A percentile compares a stretch with the other conserved stretches of the same genome.
Conservation (phyloP, 768 basidiomycete species). For the Agrocybe praecox region DNA sequence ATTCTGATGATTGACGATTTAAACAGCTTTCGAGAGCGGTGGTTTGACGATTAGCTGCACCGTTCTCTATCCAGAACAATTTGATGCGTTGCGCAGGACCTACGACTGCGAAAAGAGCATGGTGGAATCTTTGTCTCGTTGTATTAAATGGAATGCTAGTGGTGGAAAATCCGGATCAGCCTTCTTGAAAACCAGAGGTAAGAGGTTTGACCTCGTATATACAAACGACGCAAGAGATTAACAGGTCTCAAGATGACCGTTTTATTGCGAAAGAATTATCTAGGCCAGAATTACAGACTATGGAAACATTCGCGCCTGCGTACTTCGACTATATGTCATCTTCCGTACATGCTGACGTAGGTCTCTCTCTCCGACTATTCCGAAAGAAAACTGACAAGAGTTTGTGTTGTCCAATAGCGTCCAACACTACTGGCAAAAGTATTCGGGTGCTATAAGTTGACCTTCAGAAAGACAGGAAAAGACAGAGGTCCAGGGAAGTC, state of each 20-base stretch:
- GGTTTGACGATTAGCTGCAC: slow-evolving; percentile 91
- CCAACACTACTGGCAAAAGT: slow-evolving; percentile 96
- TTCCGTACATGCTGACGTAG: slow-evolving; percentile 82
- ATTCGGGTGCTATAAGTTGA: slow-evolving; percentile 95
- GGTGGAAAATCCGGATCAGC: slow-evolving; percentile 98
- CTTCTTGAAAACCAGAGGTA: slow-evolving; percentile 94
- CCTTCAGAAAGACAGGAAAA: slow-evolving; percentile 80
- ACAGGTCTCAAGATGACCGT: slow-evolving; percentile 75
- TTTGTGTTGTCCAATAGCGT: slow-evolving; percentile 48
- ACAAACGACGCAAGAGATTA: neutral
- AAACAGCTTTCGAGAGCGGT: slow-evolving; percentile 86
- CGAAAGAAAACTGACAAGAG: slow-evolving; percentile 6
- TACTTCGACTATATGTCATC: slow-evolving; percentile 99
- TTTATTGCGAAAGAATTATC: slow-evolving; percentile 99
- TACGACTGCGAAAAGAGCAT: slow-evolving; percentile 96
- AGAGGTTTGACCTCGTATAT: slow-evolving; percentile 1
- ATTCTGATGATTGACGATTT: slow-evolving; percentile 1
- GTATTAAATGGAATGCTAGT: slow-evolving; percentile 93
- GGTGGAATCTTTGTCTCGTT: slow-evolving; percentile 90
- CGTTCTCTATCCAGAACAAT: slow-evolving; percentile 95
- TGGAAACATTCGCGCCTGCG: slow-evolving; percentile 95
- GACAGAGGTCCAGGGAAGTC: slow-evolving; percentile 66
- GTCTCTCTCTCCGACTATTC: neutral
- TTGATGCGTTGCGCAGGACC: slow-evolving; percentile 88
- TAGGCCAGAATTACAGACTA: slow-evolving; percentile 85